Evolutionary conservation across 176 grass and related monocot species (phyloP).

Genomic region (Phyllostachys edulis): DNA sequence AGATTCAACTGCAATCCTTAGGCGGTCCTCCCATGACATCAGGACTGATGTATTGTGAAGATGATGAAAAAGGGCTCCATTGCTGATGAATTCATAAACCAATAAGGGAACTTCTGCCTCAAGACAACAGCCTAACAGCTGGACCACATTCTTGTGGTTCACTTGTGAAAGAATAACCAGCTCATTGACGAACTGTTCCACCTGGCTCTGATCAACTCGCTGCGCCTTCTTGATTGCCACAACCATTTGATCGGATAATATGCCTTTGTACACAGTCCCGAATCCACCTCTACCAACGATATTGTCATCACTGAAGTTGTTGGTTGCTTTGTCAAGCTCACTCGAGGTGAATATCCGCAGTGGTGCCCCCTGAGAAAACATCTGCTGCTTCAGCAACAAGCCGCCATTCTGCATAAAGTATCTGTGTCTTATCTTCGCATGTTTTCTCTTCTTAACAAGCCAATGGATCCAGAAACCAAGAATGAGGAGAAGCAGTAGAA

Average conservation of each 20-base stretch:
- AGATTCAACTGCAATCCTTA: constrained; percentile 56
- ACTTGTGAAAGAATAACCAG: constrained; percentile 54
- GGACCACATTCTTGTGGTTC: constrained; percentile 55
- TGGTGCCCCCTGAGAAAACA: constrained; percentile 30
- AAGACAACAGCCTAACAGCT: constrained; percentile 61
- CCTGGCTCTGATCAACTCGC: constrained; percentile 43
- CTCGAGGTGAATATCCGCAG: constrained; percentile 50
- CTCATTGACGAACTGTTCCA: constrained; percentile 64
- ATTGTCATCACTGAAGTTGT: constrained; percentile 31
- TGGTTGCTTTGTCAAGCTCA: constrained; percentile 55
- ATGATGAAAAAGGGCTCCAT: constrained; percentile 48
- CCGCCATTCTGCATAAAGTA: constrained; percentile 59
- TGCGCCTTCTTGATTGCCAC: constrained; percentile 64
- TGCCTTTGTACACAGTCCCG: constrained; percentile 54
- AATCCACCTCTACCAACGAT: constrained; percentile 59
- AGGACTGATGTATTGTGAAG: constrained; percentile 31
- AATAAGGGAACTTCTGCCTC: constrained; percentile 58
- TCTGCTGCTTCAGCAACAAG: constrained; percentile 40
- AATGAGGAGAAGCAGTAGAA: constrained; percentile 31
- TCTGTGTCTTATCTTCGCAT: constrained; percentile 21
- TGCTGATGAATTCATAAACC: constrained; percentile 67
- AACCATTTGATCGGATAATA: constrained; percentile 33
- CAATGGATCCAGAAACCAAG: constrained; percentile 44
- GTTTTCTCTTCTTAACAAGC: constrained; percentile 42
- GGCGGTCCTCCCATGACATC: constrained; percentile 45